phyloP scores from a whole-genome alignment of 805 yeast genomes.

The Metschnikowia continentalis region DNA sequence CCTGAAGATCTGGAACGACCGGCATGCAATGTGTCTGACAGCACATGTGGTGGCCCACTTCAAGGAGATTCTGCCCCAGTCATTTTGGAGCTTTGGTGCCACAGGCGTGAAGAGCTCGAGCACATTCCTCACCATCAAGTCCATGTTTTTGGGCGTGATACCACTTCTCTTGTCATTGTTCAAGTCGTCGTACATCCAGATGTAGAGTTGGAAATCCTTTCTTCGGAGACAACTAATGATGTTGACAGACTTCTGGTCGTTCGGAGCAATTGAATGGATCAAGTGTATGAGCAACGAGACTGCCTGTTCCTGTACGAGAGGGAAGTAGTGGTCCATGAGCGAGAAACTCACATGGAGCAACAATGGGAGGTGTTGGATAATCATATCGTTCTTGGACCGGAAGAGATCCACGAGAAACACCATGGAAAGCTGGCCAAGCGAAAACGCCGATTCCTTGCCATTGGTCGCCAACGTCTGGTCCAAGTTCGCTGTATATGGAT shows the following conservation, averaged over 20 bases:
- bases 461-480: conserved; percentile 49
- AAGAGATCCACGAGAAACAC: conserved; percentile 80
- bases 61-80: conserved; percentile 82
- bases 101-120: conserved; percentile 51
- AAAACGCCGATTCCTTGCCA: conserved; percentile 71
- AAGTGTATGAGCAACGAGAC: conserved; percentile 68
- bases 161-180: conserved; percentile 65
- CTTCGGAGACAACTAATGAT: conserved; percentile 56
- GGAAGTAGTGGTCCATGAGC: conserved; percentile 81
- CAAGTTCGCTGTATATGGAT: conserved; percentile 77
- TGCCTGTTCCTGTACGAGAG: conserved; percentile 81
- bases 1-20: conserved; percentile 91
- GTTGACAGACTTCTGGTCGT: conserved; percentile 50
- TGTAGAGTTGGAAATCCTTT: conserved; percentile 38
- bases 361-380: conserved; percentile 60
- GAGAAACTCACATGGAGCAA: conserved; percentile 77
- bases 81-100: conserved; percentile 56
- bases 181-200: conserved; percentile 88
- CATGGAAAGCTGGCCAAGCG: conserved; percentile 82
- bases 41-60: conserved; percentile 98
- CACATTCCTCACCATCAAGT: conserved; percentile 58
- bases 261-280: conserved; percentile 58
- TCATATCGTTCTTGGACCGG: conserved; percentile 59
- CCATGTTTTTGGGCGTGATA: conserved; percentile 87
- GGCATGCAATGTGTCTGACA: conserved; percentile 92